phyloP scores from a whole-genome alignment of 2,329 filamentous ascomycete species.

The Blastomyces parvus region DNA sequence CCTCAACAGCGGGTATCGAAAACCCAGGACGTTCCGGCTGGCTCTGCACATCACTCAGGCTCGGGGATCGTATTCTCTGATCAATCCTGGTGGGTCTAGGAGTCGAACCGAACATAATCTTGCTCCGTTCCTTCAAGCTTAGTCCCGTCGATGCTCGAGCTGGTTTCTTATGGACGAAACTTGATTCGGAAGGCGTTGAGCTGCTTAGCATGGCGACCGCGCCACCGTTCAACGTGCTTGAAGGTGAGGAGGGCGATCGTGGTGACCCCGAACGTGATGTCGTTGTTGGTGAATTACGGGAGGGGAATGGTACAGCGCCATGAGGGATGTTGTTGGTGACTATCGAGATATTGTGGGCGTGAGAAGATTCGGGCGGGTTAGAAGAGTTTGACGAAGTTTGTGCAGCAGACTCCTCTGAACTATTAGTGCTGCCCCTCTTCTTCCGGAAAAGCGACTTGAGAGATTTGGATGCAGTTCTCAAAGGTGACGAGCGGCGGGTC shows the following conservation, averaged over 20 bases:
- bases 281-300: constrained; percentile 27
- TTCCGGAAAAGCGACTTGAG: constrained; percentile 21
- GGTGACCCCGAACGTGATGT: constrained; percentile 31
- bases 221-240: constrained; percentile 23
- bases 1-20: constrained; percentile 54
- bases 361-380: constrained; percentile 5
- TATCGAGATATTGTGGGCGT: constrained; percentile 5
- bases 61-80: constrained; percentile 21
- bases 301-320: constrained; percentile 31
- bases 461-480: constrained; percentile 17
- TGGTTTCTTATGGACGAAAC: constrained; percentile 13
- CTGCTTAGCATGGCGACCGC: constrained; percentile 10
- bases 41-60: constrained; percentile 19
- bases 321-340: constrained; percentile 13
- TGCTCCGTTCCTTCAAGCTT: constrained; percentile 19
- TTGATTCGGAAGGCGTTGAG: constrained; percentile 11
- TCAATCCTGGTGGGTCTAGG: constrained; percentile 16
- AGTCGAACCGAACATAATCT: constrained; percentile 20
- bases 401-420: not conserved
- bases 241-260: constrained; percentile 28
- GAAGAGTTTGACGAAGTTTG: not conserved
- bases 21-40: constrained; percentile 21
- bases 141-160: constrained; percentile 19
- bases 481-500: constrained; percentile 11
- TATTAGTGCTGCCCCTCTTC: not conserved